phyloP scores from a whole-genome alignment of 2,329 filamentous ascomycete genomes.

The Gnomoniopsis sp. region DNA sequence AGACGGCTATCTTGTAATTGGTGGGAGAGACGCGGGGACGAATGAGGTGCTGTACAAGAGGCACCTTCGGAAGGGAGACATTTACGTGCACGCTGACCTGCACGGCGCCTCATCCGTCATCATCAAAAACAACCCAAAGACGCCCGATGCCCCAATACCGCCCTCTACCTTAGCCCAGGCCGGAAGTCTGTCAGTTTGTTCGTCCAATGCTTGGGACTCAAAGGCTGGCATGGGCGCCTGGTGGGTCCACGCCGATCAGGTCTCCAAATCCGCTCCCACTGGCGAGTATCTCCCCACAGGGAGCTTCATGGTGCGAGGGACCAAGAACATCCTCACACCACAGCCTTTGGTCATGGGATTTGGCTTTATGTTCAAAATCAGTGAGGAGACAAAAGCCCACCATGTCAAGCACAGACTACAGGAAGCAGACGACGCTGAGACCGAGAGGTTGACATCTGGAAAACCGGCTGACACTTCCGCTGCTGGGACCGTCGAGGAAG shows the following conservation, averaged over 20 bases:
- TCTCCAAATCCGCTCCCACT: constrained; percentile 76
- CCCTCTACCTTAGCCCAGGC: constrained; percentile 90
- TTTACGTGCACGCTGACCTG: constrained; percentile 89
- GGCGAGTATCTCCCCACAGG: constrained; percentile 80
- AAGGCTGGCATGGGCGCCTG: constrained; percentile 95
- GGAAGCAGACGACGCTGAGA: constrained; percentile 17
- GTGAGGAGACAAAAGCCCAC: constrained; percentile 77
- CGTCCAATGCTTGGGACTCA: constrained; percentile 89
- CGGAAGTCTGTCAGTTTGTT: constrained; percentile 77
- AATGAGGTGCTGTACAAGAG: constrained; percentile 88
- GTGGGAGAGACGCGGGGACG: constrained; percentile 83
- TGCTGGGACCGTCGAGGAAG: constrained; percentile 16
- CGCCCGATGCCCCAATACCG: constrained; percentile 80
- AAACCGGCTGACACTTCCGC: constrained; percentile 1
- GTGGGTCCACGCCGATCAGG: constrained; percentile 90
- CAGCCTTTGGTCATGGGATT: constrained; percentile 85
- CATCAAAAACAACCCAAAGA: constrained; percentile 80
- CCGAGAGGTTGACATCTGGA: background rate
- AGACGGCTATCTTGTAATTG: constrained; percentile 89
- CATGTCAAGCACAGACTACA: constrained; percentile 70
- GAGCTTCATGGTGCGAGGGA: constrained; percentile 75
- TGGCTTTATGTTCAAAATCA: constrained; percentile 82
- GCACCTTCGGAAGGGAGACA: constrained; percentile 82
- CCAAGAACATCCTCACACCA: constrained; percentile 88
- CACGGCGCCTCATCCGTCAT: constrained; percentile 81